Evolutionary conservation across 2,329 filamentous ascomycete species (phyloP).

Genomic region (Karstenula rhodostoma): DNA sequence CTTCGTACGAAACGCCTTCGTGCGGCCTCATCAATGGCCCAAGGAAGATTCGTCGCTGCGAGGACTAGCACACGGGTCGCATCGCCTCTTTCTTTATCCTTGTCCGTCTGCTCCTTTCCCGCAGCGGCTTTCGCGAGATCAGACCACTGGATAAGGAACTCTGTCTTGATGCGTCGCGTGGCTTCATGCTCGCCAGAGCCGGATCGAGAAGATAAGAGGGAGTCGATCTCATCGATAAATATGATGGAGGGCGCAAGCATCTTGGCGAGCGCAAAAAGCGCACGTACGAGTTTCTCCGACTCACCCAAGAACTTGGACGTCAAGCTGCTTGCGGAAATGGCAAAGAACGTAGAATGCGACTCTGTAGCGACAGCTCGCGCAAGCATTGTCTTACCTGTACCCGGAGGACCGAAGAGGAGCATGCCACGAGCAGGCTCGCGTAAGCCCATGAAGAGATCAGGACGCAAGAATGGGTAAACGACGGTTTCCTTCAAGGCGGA

Average conservation of each 20-base stretch:
- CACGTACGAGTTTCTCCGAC: slow-evolving; percentile 93
- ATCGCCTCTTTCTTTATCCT: slow-evolving; percentile 77
- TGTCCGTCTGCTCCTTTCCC: slow-evolving; percentile 74
- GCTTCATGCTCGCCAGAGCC: slow-evolving; percentile 91
- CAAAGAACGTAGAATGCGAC: slow-evolving; percentile 94
- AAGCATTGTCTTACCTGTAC: slow-evolving; percentile 99
- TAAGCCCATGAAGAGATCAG: slow-evolving; percentile 94
- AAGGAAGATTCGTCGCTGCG: slow-evolving; percentile 93
- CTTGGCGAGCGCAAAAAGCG: slow-evolving; percentile 89
- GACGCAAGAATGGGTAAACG: slow-evolving; percentile 94
- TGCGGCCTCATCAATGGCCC: slow-evolving; percentile 97
- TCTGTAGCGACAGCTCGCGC: slow-evolving; percentile 94
- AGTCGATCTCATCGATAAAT: slow-evolving; percentile 98
- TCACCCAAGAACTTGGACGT: slow-evolving; percentile 97
- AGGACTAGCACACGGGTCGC: slow-evolving; percentile 89
- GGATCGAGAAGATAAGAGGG: slow-evolving; percentile 82
- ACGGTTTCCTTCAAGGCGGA: slow-evolving; percentile 93
- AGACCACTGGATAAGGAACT: slow-evolving; percentile 98
- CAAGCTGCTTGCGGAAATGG: slow-evolving; percentile 91
- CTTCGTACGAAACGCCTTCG: slow-evolving; percentile 87
- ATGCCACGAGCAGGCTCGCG: slow-evolving; percentile 94
- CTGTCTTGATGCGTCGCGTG: slow-evolving; percentile 92
- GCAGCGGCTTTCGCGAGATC: slow-evolving; percentile 91
- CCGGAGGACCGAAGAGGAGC: slow-evolving; percentile 93
- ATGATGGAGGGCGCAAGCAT: slow-evolving; percentile 92